Base-by-base conservation (phyloP, 768 basidiomycete genomes). In the Phaffia tasmanica region DNA sequence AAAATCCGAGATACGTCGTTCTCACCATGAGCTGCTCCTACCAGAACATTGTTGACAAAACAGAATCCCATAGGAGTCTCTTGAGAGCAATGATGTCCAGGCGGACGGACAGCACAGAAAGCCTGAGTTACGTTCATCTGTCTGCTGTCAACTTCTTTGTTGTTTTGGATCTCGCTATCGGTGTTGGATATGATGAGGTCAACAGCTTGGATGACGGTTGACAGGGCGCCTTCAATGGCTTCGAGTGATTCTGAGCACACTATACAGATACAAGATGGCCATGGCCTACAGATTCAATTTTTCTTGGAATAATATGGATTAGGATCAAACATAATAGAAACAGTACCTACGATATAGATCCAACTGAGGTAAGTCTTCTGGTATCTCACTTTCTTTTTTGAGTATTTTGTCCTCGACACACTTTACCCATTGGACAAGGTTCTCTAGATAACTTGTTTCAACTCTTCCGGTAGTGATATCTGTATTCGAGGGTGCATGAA, bases 11-110 rank as follows among this genome's bases (percentile, higher is more conserved):
- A 14, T 16, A 66, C 4, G 6, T 11, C 35, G 11, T 42, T 11
- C 80, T 50, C 71, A 91, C 91, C 93, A 73, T 97, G 89, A 18
- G 90, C 89, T 42, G 91, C 91, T 0, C 81, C 92, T 3, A 97
- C 81, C 0, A 86, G 85, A 0, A 95, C 87, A 72, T 98, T 99
- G 70, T 97, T 97, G 35, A 95, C 82, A 71, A 93, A 95, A 76
- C 94, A 97, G 75, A 97, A 98, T 71, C 94, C 94, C 14, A 84
- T 86, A 0, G 94, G 94, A 0, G 83, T 83, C 67, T 91, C 84
- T 76, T 92, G 90, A 1, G 88, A 88, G 72, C 92, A 94, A 71
- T 97, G 92, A 79, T 95, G 92, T 1, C 94, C 93, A 0, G 93
- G 93, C 0, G 92, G 93, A 59, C 93, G 78, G 23, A 95, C 81